phyloP scores from a whole-genome alignment of 495 filamentous ascomycete species.

The Lepraria neglecta region DNA sequence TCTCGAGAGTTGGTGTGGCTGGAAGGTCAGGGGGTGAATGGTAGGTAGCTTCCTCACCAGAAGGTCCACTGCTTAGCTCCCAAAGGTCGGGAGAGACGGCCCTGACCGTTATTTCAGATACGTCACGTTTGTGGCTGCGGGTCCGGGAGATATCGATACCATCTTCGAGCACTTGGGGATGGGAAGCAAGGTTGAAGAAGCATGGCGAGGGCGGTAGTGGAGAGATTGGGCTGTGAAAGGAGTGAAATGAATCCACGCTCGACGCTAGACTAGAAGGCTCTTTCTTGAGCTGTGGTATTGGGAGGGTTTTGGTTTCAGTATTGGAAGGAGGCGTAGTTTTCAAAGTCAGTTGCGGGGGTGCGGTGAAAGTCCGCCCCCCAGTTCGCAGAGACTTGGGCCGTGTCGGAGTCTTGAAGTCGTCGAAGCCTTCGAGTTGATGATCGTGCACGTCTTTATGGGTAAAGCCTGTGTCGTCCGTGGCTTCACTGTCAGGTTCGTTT shows the following conservation, averaged over 20 bases:
- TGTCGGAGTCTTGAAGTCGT: slow-evolving; percentile 23
- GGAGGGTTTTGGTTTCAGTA: slow-evolving; percentile 2
- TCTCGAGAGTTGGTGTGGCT: slow-evolving; percentile 29
- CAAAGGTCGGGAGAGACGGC: slow-evolving; percentile 31
- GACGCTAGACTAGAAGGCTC: slow-evolving; percentile 45
- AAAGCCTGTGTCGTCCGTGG: slow-evolving; percentile 37
- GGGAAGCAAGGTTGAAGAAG: slow-evolving; percentile 38
- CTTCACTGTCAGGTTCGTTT: slow-evolving; percentile 26
- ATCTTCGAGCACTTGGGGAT: slow-evolving; percentile 26
- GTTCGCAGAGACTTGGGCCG: slow-evolving; percentile 25
- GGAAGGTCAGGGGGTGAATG: slow-evolving; percentile 25
- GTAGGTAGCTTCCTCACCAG: slow-evolving; percentile 18
- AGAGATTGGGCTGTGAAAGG: slow-evolving; percentile 47
- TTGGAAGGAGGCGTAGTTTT: slow-evolving; percentile 33
- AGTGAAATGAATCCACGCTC: slow-evolving; percentile 56
- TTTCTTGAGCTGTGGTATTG: slow-evolving; percentile 26
- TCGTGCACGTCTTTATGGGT: slow-evolving; percentile 28
- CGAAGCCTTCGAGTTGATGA: slow-evolving; percentile 28
- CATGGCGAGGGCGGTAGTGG: slow-evolving; percentile 46
- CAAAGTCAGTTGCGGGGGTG: slow-evolving; percentile 43
- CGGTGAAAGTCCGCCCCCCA: slow-evolving; percentile 38
- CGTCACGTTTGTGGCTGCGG: slow-evolving; percentile 33
- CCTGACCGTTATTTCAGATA: slow-evolving; percentile 40
- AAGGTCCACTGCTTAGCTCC: slow-evolving; percentile 29
- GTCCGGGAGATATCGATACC: slow-evolving; percentile 14